Evolutionary conservation across 2,329 filamentous ascomycete species (phyloP).

Genomic region (Colletotrichum sp.): DNA sequence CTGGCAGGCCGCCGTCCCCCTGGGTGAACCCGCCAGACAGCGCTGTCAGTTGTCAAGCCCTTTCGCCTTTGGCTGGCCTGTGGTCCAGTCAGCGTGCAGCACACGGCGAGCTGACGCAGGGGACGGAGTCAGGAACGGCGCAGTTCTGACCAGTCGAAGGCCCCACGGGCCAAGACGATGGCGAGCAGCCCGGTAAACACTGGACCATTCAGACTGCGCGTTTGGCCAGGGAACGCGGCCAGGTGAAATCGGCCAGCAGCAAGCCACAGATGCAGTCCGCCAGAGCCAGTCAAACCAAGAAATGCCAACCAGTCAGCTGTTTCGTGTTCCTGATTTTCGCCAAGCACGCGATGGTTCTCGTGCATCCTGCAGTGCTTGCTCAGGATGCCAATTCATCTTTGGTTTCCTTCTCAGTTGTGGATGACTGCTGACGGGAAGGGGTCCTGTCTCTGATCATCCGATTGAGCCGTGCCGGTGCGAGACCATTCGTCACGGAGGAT

Average conservation of each 20-base stretch:
- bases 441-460: neutral
- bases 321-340: neutral
- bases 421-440: neutral
- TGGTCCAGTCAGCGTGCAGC: neutral
- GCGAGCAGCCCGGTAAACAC: constrained; percentile 12
- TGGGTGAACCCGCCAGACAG: neutral
- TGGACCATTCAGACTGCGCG: constrained; percentile 12
- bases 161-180: neutral
- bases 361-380: neutral
- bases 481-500: neutral
- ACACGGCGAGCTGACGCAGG: neutral
- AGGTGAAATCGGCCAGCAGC: constrained; percentile 6
- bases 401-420: neutral
- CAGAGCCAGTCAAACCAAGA: neutral
- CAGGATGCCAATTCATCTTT: neutral
- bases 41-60: constrained; percentile 10
- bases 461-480: neutral
- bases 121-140: neutral
- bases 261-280: neutral
- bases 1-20: neutral
- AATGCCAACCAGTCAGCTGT: neutral
- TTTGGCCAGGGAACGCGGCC: neutral
- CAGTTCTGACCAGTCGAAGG: neutral
- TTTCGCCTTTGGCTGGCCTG: neutral
- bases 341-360: neutral